These are phyloP conservation scores for Venturiaceae sp. DNA, from an alignment of 2,329 filamentous ascomycete species.

Conservation along the genomic window DNA sequence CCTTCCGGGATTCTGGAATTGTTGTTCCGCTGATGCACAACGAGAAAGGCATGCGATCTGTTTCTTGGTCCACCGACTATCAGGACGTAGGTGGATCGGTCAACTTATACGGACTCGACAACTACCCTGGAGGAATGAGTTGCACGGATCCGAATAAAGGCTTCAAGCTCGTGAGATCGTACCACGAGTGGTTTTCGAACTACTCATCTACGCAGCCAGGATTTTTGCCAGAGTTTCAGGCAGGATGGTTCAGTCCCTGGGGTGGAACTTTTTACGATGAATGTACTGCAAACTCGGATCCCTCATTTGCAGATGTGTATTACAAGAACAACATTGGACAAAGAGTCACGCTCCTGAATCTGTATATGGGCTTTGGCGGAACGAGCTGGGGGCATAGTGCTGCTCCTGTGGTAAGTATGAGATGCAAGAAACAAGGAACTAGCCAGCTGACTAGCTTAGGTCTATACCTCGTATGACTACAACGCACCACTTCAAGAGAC, in stretches of 20 bases:
- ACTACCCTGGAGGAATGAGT: conserved; percentile 40
- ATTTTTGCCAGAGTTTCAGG: conserved; percentile 51
- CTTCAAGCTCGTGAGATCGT: conserved; percentile 2
- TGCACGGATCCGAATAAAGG: conserved; percentile 11
- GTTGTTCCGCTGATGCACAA: conserved; percentile 49
- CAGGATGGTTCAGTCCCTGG: conserved; percentile 53
- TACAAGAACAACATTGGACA: conserved; percentile 54
- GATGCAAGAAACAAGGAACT: conserved; percentile 1
- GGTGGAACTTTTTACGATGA: conserved; percentile 29
- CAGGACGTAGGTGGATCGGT: conserved; percentile 43
- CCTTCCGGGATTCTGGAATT: conserved; percentile 45
- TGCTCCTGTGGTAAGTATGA: conserved; percentile 21
- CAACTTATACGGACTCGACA: conserved; percentile 43
- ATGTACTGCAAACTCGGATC: conserved; percentile 15
- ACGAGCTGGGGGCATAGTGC: conserved; percentile 45
- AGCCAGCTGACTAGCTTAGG: conserved; percentile 16
- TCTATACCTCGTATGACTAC: conserved; percentile 39
- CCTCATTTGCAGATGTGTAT: conserved; percentile 53
- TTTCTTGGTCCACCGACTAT: conserved; percentile 53
- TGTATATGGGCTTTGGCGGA: conserved; percentile 57
- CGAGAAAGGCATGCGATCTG: conserved; percentile 48
- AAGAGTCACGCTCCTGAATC: conserved; percentile 47
- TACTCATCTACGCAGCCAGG: conserved; percentile 33
- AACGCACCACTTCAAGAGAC: conserved; percentile 44
- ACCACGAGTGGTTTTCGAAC: conserved; percentile 6